Evolutionary conservation across 805 yeast genomes (phyloP), one percentile per base, ranked within the genome.

Genomic region (Candida maltosa): DNA sequence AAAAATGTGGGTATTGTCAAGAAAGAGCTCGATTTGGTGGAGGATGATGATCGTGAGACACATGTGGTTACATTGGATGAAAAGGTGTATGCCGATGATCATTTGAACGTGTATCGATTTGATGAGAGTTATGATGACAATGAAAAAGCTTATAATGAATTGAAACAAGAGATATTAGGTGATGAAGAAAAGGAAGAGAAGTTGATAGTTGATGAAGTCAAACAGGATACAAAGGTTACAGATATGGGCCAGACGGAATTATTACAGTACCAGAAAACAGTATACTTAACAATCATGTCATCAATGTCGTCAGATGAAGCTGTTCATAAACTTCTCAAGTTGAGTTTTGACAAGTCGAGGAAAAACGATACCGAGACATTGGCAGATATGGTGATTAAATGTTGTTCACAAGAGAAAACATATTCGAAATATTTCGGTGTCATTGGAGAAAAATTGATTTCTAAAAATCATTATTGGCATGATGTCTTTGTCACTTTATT

Each of bases 271-370:
- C 87, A 87, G 46, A 87, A 87, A 47, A 74, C 74, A 1, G 83
- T 91, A 2, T 91, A 91, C 48, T 62, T 89, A 19, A 82, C 91
- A 0, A 65, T 93, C 7, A 87, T 86, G 82, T 87, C 96, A 16
- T 80, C 95, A 40, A 76, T 91, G 81, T 81, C 94, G 0, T 79
- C 89, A 4, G 95, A 87, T 46, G 98, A 93, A 64, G 91, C 95
- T 1, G 88, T 87, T 1, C 97, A 89, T 56, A 89, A 89, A 55
- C 60, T 93, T 5, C 47, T 85, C 26, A 75, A 73, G 49, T 49
- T 85, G 16, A 52, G 46, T 7, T 45, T 51, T 18, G 22, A 29
- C n/a, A 37, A 40, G 17, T 33, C 29, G 35, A 35, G 15, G 40
- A 40, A 18, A 38, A 76, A 80, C 45, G 56, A 56, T n/a, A 76